Base-by-base conservation (phyloP, 2,329 filamentous ascomycete genomes). In the Pyricularia sp. region DNA sequence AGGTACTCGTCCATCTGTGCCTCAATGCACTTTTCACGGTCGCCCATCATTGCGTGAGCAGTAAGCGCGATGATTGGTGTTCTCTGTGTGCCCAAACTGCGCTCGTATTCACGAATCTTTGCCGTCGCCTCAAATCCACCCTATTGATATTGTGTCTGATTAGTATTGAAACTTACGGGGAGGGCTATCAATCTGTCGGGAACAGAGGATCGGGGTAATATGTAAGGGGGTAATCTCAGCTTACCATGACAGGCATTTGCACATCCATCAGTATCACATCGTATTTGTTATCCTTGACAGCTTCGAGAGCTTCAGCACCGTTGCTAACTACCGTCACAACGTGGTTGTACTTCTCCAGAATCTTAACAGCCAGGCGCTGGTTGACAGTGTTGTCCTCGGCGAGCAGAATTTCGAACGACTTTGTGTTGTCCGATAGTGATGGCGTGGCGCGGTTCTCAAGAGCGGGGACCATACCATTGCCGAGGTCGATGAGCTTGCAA, bases 1-100 rank as follows among this genome's bases (percentile, higher is more conserved):
- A 99, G 84, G 77, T 99, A 99, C 79, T 99, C 95, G 78, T 99
- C 95, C 95, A 99, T 99, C 81, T 98, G 93, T 11, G 94, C 95
- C 78, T 97, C 93, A 71, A 99, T 96, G 79, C 95, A 99, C 83
- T 97, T 97, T 78, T 99, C 95, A 66, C 95, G 88, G 76, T 99
- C 95, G 72, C 95, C 95, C 83, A 98, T 90, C 95, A 99, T 99
- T 74, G 95, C 95, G 80, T 99, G 95, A 1, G 95, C 95, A 14
- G 95, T 99, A 64, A 99, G 86, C 2, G 95, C 95, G 75, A 99
- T 97, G 76, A 99, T 97, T 17, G 95, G 95, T 12, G 94, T 97
- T 68, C 94, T 88, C 69, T 92, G 89, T 42, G 92, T 86, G 69
- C 90, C 90, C 73, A 92, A 87, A 72, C 90, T 91, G 70, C 90